These are phyloP conservation scores for Aurantiochytrium sp. DNA, from an alignment of 108 stramenopile genomes.

Conservation along the genomic window DNA sequence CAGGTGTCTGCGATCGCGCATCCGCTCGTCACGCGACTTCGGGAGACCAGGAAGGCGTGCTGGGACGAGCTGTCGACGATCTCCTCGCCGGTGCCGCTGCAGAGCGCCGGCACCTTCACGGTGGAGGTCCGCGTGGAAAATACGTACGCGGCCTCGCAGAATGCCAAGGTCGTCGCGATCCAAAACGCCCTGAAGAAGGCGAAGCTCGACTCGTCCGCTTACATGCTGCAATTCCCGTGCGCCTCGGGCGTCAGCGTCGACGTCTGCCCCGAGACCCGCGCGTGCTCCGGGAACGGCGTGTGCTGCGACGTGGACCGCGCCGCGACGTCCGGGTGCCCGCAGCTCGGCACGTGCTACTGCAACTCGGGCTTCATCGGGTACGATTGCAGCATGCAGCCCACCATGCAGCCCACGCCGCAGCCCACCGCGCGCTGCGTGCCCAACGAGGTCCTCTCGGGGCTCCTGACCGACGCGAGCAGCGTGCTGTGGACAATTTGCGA, in stretches of 20 bases:
- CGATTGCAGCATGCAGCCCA: constrained; percentile 27
- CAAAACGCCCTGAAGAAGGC: neutral
- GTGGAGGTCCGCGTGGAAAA: neutral
- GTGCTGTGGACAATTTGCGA: neutral
- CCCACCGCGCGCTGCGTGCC: neutral
- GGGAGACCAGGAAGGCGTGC: neutral
- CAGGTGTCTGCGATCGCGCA: neutral
- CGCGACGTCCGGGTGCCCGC: neutral
- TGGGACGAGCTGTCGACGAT: neutral
- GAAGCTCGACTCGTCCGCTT: neutral
- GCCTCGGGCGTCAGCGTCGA: neutral
- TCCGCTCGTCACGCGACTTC: neutral
- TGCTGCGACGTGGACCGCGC: neutral
- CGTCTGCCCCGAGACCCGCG: neutral
- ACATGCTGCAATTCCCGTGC: neutral
- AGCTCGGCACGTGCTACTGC: neutral
- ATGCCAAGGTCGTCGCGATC: neutral
- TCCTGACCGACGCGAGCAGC: neutral
- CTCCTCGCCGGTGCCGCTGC: neutral
- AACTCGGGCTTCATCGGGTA: neutral
- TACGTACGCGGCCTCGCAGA: neutral
- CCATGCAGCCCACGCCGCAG: neutral
- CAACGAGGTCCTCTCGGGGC: neutral
- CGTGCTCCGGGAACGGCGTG: neutral
- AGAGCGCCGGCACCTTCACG: neutral